Conservation (phyloP, 345 rosid species). For the Eucalyptus pauciflora region DNA sequence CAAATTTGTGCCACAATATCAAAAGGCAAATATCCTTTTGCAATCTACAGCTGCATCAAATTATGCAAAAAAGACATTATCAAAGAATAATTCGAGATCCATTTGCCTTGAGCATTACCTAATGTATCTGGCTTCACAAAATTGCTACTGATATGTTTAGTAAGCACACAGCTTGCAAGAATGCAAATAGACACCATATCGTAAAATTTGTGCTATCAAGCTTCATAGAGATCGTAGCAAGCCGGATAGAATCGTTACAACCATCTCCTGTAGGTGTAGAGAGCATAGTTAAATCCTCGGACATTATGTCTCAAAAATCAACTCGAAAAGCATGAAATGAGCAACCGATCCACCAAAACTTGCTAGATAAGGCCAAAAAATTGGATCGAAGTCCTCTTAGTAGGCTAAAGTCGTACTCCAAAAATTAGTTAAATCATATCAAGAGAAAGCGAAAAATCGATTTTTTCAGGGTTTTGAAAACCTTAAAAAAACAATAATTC, state of each 20-base stretch:
- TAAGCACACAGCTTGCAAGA: too few relatives aligned
- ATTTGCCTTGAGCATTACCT: too few relatives aligned
- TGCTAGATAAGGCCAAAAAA: neutral
- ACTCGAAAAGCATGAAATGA: neutral
- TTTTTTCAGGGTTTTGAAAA: neutral
- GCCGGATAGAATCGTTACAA: neutral
- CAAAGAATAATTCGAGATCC: neutral
- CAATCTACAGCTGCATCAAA: neutral
- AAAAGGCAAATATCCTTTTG: neutral
- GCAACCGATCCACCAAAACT: neutral
- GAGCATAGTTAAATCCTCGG: neutral
- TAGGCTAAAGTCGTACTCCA: neutral
- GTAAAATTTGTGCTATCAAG: too few relatives aligned
- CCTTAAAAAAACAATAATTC: neutral
- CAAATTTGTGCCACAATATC: neutral
- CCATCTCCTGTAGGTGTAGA: neutral
- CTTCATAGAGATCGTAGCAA: too few relatives aligned
- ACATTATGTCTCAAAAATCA: neutral
- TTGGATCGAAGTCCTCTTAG: neutral
- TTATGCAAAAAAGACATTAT: neutral
- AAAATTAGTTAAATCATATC: neutral
- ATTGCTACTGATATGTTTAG: too few relatives aligned
- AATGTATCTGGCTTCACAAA: too few relatives aligned
- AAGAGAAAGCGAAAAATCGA: neutral
- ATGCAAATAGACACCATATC: too few relatives aligned